These are phyloP conservation scores for Cichorium intybus DNA, from an alignment of 140 eudicot genomes.

Conservation along the genomic window DNA sequence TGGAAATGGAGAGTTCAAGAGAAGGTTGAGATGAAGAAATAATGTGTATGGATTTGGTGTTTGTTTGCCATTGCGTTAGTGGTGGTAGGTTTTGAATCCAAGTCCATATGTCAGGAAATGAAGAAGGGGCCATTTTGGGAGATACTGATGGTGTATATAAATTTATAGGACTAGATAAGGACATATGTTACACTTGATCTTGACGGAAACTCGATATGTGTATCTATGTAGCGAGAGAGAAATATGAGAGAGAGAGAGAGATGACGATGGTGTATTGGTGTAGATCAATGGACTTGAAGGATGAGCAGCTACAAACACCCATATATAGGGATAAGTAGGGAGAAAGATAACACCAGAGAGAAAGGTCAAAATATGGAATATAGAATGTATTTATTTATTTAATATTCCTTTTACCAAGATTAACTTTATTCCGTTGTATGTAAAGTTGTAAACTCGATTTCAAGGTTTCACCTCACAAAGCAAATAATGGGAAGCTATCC, in stretches of 20 bases:
- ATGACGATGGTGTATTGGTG: background rate
- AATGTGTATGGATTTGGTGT: conserved; percentile 47
- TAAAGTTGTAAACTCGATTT: no score
- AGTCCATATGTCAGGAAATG: conserved; percentile 60
- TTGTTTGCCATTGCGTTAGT: conserved; percentile 48
- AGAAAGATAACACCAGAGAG: background rate
- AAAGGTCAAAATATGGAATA: background rate
- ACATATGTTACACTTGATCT: conserved; percentile 5
- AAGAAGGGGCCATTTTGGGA: conserved; percentile 33
- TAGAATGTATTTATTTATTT: background rate
- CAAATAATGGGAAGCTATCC: background rate
- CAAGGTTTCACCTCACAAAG: background rate
- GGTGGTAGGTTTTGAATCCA: conserved; percentile 82
- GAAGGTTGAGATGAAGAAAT: conserved; percentile 63
- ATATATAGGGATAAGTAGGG: background rate
- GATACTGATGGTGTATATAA: background rate
- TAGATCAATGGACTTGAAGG: background rate
- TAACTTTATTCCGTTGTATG: background rate
- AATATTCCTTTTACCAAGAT: background rate
- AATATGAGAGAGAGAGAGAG: background rate
- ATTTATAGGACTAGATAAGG: background rate
- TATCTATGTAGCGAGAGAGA: background rate
- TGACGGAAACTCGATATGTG: background rate
- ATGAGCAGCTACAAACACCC: background rate
- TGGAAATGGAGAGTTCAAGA: conserved; percentile 51